Evolutionary conservation across 345 rosid genomes (phyloP).

Genomic region (Corchorus capsularis): DNA sequence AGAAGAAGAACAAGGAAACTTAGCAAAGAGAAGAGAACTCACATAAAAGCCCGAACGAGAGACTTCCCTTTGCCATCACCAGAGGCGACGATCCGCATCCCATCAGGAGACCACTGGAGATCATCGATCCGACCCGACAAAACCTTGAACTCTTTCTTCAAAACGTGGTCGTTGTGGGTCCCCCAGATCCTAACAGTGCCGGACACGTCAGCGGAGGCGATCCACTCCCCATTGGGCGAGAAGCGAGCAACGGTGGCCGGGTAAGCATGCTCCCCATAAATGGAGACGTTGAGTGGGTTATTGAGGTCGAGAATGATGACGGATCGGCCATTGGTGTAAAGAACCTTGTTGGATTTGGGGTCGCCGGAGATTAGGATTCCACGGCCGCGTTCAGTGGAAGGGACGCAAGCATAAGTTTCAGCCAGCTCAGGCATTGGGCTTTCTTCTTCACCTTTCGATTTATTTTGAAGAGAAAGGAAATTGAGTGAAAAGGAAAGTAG

Average conservation of each 20-base stretch:
- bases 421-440: constrained; percentile 47
- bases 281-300: constrained; percentile 73
- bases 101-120: constrained; percentile 98
- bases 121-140: constrained; percentile 97
- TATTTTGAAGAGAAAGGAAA: constrained; percentile 15
- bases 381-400: constrained; percentile 91
- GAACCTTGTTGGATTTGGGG: constrained; percentile 66
- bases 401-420: constrained; percentile 85
- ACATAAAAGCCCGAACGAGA: constrained; percentile 96
- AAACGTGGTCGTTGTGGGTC: constrained; percentile 66
- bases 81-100: constrained; percentile 84
- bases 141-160: constrained; percentile 93
- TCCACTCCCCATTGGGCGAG: constrained; percentile 99
- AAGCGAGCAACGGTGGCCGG: constrained; percentile 92
- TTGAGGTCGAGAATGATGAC: constrained; percentile 80
- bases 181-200: constrained; percentile 99
- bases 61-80: constrained; percentile 98
- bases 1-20: background rate
- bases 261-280: constrained; percentile 91
- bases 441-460: background rate
- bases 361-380: constrained; percentile 85
- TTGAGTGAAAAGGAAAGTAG: background rate
- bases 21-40: constrained; percentile 38
- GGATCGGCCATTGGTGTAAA: constrained; percentile 89
- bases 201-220: constrained; percentile 91